Conservation (phyloP, 345 rosid genomes). For the Bruguiera parviflora region DNA sequence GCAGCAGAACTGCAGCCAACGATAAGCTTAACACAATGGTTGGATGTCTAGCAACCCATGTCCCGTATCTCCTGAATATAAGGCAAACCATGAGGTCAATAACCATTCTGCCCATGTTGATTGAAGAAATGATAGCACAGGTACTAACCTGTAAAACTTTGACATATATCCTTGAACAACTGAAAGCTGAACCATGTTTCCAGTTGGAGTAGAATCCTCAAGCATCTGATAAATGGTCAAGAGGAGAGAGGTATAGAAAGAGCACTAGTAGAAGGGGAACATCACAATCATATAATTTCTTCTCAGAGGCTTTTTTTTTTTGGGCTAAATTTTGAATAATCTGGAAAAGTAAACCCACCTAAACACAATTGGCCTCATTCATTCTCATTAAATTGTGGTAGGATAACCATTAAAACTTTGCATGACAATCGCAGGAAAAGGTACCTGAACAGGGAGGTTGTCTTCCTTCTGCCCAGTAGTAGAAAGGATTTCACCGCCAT, state of each 20-base stretch:
- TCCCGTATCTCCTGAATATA: conserved; percentile 76
- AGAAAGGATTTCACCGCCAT: conserved; percentile 41
- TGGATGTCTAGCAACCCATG: conserved; percentile 92
- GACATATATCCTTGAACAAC: conserved; percentile 87
- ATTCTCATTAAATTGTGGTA: background rate
- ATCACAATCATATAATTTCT: background rate
- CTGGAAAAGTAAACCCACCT: background rate
- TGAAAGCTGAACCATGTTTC: conserved; percentile 64
- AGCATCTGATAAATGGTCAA: conserved; percentile 42
- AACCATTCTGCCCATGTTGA: conserved; percentile 7
- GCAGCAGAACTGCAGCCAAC: conserved; percentile 61
- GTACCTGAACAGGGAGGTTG: conserved; percentile 63
- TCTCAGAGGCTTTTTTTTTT: background rate
- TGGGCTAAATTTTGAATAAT: too few species aligned
- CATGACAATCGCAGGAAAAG: background rate
- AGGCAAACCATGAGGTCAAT: conserved; percentile 13
- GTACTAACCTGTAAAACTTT: conserved; percentile 67
- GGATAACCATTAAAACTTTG: conserved; percentile 2
- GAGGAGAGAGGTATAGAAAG: background rate
- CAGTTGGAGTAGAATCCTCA: conserved; percentile 62
- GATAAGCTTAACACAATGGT: conserved; percentile 61
- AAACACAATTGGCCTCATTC: background rate
- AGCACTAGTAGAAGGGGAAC: background rate
- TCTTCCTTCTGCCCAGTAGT: conserved; percentile 50
- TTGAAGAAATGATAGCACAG: conserved; percentile 16